Conservation (phyloP, 768 basidiomycete genomes). For the Mycena leptocephala region DNA sequence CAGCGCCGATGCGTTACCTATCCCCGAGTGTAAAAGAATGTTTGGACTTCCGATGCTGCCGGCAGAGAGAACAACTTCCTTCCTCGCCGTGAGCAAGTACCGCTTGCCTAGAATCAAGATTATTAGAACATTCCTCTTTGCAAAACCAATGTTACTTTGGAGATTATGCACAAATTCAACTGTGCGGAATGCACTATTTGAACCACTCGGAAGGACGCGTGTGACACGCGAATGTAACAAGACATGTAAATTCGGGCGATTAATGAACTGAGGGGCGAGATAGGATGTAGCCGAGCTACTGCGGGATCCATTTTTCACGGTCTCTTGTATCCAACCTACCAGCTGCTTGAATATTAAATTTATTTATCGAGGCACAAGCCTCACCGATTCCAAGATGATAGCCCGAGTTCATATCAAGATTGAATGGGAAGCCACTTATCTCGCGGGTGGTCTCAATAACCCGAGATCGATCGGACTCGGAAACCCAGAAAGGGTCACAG, state of each 20-base stretch:
- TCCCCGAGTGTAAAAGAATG: not conserved
- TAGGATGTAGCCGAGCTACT: too few species aligned
- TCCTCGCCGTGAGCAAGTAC: conserved; percentile 37
- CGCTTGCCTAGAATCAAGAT: not conserved
- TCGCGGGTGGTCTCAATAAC: conserved; percentile 43
- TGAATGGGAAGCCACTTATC: conserved; percentile 31
- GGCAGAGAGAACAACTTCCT: conserved; percentile 49
- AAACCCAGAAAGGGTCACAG: conserved; percentile 40
- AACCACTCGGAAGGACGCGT: conserved; percentile 34
- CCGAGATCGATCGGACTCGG: conserved; percentile 37
- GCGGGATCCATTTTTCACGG: conserved; percentile 39
- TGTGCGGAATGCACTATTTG: not conserved
- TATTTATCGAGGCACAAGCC: not conserved
- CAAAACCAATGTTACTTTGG: not conserved
- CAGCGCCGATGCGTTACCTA: not conserved
- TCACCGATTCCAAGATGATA: conserved; percentile 30
- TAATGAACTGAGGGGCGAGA: conserved; percentile 43
- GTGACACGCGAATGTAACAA: conserved; percentile 44
- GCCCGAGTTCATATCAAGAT: conserved; percentile 36
- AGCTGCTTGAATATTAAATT: too few species aligned
- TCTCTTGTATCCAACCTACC: conserved; percentile 41
- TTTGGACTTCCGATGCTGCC: conserved; percentile 45
- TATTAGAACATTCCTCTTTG: too few species aligned
- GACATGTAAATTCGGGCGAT: conserved; percentile 49
- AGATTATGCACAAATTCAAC: not conserved